Base-by-base conservation (phyloP, 306 rosid species). In the Pterocarpus macrocarpus region DNA sequence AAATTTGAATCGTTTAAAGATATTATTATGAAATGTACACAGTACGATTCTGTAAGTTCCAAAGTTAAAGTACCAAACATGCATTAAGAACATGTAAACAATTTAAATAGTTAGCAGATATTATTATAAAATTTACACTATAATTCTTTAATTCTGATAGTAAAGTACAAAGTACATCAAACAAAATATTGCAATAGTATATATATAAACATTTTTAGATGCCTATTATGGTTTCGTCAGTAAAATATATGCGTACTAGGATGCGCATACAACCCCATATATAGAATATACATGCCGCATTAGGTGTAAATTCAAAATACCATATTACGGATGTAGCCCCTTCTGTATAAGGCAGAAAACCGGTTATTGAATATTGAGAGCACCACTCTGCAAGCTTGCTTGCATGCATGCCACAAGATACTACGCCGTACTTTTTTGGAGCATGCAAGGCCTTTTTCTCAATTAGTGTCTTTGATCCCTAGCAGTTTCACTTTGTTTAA, bases 341-440 rank as follows among this genome's bases (percentile, higher is more conserved):
- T 45, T 66, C 55, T 22, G 28, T 50, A 10, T 10, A 71, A 69
- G 1, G 17, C 41, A 22, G 76, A 81, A 59, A 71, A 41, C 84
- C 34, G 73, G 73, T 53, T 53, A n/a, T 53, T 14, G 8, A 53
- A 11, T 11, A 22, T 63, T 61, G 67, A 44, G 49, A 28, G 79
- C 73, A 72, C 30, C 38, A 38, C 64, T 67, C 39, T 81, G 71
- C 65, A 75, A 22, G 28, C 28, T 13, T 67, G 7, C 35, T 34
- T 44, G 69, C 86, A 71, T 83, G 86, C 79, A 78, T 83, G 56
- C 64, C 83, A 77, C 73, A 53, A 71, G 66, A 63, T 36, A 83
- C 61, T 59, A 76, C 28, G 49, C 36, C 45, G 73, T 72, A 80
- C 79, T 47, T 2, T 68, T 35, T 68, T 72, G 80, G 61, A 64